Base-by-base conservation (phyloP, 345 rosid species). In the Corchorus capsularis region DNA sequence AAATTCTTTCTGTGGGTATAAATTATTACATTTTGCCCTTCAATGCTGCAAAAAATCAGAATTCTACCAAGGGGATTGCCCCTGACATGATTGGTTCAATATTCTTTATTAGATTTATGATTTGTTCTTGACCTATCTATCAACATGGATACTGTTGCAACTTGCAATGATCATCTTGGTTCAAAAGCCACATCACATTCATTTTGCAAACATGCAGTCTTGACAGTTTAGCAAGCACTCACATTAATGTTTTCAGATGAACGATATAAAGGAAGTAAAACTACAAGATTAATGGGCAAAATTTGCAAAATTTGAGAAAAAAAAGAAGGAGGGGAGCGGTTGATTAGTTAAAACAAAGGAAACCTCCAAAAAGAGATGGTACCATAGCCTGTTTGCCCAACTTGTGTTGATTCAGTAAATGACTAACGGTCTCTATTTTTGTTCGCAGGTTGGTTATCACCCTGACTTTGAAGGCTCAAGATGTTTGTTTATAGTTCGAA, bases 401-500 rank as follows among this genome's bases (percentile, higher is more conserved):
- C 62, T 53, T 69, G 46, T 70, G 8, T 73, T 61, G 69, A 55
- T 72, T 81, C 47, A 56, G 41, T 71, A 43, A 73, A 53, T 75
- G 70, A 70, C 35, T 37, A 12, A 50, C 1, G 27, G 63, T 75
- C 70, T 79, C 47, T 39, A 78, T 35, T 79, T 52, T 54, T 56
- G 55, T 77, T 78, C 75, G 72, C 83, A 93, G 99, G 90, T 96
- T 34, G 95, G 93, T 54, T 83, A 89, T 78, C 99, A 93, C 77
- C 98, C 98, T 41, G 98, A 92, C 17, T 93, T 89, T 75, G 88
- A 87, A 72, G 81, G 83, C 69, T 96, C 97, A 0, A 77, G 95
- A 64, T 96, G 99, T 81, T 47, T 96, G 89, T 92, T 96, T 80
- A 85, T 96, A 77, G 94, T 90, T 59, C 91, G 93, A 54, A 92